Percentiles rank a stretch among this genome's conserved stretches.
Evolutionary conservation across 192 early-diverging fungal genomes (phyloP).

Genomic region (Mortierella claussenii): DNA sequence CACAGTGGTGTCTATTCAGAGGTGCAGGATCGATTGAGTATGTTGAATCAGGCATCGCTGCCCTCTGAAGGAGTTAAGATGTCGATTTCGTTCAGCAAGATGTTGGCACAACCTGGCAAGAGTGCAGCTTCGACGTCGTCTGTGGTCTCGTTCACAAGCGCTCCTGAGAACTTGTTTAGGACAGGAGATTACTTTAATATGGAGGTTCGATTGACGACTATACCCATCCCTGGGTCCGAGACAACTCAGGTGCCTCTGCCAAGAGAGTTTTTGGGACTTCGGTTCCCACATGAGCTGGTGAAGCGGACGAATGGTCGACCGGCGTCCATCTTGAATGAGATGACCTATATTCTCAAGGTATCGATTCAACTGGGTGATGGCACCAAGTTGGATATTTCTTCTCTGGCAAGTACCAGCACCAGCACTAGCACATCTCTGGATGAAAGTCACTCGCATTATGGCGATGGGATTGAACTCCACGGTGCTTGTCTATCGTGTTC

Average conservation of each 20-base stretch:
- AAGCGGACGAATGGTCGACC: constrained; percentile 20
- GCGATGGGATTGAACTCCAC: constrained; percentile 21
- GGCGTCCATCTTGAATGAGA: constrained; percentile 26
- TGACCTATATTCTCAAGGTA: constrained; percentile 26
- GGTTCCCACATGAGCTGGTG: constrained; percentile 39
- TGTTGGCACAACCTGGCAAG: too few species aligned
- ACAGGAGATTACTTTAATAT: constrained; percentile 27
- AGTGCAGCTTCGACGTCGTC: too few species aligned
- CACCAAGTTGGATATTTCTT: too few species aligned
- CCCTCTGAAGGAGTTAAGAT: constrained; percentile 24
- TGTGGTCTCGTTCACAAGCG: too few species aligned
- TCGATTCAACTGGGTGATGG: constrained; percentile 24
- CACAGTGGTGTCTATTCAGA: constrained; percentile 23
- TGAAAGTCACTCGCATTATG: constrained; percentile 1
- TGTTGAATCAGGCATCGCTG: neutral
- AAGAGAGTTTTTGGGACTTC: constrained; percentile 22
- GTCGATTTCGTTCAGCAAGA: constrained; percentile 10
- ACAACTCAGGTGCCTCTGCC: neutral
- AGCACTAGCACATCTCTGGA: neutral
- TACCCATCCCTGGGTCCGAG: too few species aligned
- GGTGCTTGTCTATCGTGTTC: constrained; percentile 15
- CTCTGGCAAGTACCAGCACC: neutral
- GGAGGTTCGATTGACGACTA: constrained; percentile 20
- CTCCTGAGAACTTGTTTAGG: constrained; percentile 24
- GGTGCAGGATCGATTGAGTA: constrained; percentile 28